Evolutionary conservation across 139 green algal genomes (phyloP).

Genomic region (Coelastrella sp.): DNA sequence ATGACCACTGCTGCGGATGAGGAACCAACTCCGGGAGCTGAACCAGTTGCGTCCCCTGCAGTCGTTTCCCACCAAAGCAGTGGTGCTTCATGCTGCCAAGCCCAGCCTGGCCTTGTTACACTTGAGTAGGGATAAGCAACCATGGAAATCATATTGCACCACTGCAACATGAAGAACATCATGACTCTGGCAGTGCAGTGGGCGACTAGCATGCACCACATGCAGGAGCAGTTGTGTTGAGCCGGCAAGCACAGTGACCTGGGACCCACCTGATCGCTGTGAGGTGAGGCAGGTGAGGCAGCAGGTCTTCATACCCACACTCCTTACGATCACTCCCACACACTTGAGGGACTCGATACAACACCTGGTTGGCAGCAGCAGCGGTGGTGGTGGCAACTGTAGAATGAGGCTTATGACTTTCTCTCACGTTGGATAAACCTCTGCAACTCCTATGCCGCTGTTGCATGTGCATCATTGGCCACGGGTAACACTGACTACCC

Average conservation of each 20-base stretch:
- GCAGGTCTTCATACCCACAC: slow-evolving; percentile 8
- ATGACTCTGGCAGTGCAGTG: too few species aligned
- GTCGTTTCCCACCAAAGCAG: background rate
- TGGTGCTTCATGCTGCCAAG: background rate
- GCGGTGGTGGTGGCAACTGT: background rate
- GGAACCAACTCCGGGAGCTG: slow-evolving; percentile 15
- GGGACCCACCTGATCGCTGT: background rate
- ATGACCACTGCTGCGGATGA: slow-evolving; percentile 25
- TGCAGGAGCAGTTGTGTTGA: too few species aligned
- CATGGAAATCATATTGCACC: too few species aligned
- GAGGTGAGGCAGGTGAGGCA: background rate
- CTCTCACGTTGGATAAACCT: too few species aligned
- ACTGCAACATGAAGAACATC: too few species aligned
- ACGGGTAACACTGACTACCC: too few species aligned
- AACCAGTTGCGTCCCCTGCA: slow-evolving; percentile 24
- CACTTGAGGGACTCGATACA: slow-evolving; percentile 20
- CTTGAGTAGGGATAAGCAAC: too few species aligned
- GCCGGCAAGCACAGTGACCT: background rate
- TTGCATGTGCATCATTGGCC: too few species aligned
- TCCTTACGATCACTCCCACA: background rate
- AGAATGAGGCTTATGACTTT: background rate
- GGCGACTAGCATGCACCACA: too few species aligned
- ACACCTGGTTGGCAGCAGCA: background rate
- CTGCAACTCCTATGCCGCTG: too few species aligned
- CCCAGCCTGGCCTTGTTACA: too few species aligned